A percentile compares a stretch with the other conserved stretches of the same genome.
Evolutionary conservation across 495 filamentous ascomycete species (phyloP).

Genomic region (Glarea lozoyensis): DNA sequence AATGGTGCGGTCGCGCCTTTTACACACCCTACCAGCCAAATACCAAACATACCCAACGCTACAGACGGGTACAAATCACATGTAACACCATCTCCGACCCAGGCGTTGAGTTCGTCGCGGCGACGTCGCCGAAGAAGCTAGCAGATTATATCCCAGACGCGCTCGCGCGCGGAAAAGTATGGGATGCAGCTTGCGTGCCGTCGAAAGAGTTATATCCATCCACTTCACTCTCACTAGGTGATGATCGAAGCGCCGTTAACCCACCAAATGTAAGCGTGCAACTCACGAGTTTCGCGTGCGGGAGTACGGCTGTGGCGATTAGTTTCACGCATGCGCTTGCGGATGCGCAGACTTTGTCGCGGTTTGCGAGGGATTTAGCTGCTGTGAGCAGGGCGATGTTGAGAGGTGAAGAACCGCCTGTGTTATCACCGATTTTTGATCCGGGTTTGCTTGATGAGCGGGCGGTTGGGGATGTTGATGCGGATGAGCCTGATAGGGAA

Average conservation of each 20-base stretch:
- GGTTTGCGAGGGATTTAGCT: constrained; percentile 39
- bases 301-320: constrained; percentile 32
- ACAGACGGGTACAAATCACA: constrained; percentile 25
- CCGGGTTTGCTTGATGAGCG: constrained; percentile 23
- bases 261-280: constrained; percentile 18
- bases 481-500: constrained; percentile 16
- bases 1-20: constrained; percentile 27
- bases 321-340: constrained; percentile 37
- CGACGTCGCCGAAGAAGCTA: constrained; percentile 12
- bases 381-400: constrained; percentile 11
- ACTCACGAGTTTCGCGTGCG: constrained; percentile 19
- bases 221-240: constrained; percentile 11
- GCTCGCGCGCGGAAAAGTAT: constrained; percentile 10
- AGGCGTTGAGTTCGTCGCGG: constrained; percentile 28
- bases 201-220: constrained; percentile 7
- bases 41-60: constrained; percentile 24
- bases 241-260: constrained; percentile 2
- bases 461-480: constrained; percentile 21
- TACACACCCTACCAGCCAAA: constrained; percentile 14
- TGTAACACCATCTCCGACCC: constrained; percentile 27
- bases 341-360: constrained; percentile 36
- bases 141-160: constrained; percentile 14
- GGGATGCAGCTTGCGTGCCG: constrained; percentile 11
- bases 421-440: constrained; percentile 23
- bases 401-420: neutral